Percentiles rank a stretch among this genome's conserved stretches.
phyloP scores from a whole-genome alignment of 169 alveolate species.

The Eimeria falciformis region DNA sequence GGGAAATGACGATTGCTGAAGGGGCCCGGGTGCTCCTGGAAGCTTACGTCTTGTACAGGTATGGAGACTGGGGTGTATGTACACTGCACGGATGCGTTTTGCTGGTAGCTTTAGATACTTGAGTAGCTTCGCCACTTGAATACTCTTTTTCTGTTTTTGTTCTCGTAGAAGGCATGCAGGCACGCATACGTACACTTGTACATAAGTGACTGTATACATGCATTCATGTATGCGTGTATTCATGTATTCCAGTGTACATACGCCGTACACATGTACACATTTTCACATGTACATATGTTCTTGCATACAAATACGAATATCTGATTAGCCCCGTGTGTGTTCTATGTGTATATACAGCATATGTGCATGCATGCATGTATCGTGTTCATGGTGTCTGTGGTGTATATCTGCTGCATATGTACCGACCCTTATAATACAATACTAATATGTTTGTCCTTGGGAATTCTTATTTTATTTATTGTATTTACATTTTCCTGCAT shows the following conservation, averaged over 20 bases:
- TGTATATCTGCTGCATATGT: too few relatives aligned
- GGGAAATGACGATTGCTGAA: constrained; percentile 35
- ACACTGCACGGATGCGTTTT: not conserved
- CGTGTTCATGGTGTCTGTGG: too few relatives aligned
- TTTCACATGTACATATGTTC: too few relatives aligned
- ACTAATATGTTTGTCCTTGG: too few relatives aligned
- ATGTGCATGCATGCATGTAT: too few relatives aligned
- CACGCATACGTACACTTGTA: not conserved
- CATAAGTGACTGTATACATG: not conserved
- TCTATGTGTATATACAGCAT: too few relatives aligned
- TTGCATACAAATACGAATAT: too few relatives aligned
- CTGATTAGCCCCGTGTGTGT: too few relatives aligned
- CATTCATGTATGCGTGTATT: not conserved
- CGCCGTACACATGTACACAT: too few relatives aligned
- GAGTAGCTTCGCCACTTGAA: too few relatives aligned
- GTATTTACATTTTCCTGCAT: not conserved
- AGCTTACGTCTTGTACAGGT: constrained; percentile 59
- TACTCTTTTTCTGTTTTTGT: not conserved
- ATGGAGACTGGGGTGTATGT: not conserved
- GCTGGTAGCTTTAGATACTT: not conserved
- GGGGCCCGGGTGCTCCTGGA: constrained; percentile 45
- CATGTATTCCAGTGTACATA: not conserved
- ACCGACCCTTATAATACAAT: too few relatives aligned
- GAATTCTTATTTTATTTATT: not conserved
- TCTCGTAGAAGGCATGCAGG: not conserved